Evolutionary conservation across 2,329 filamentous ascomycete genomes (phyloP).

Genomic region (Lecanicillium sp.): DNA sequence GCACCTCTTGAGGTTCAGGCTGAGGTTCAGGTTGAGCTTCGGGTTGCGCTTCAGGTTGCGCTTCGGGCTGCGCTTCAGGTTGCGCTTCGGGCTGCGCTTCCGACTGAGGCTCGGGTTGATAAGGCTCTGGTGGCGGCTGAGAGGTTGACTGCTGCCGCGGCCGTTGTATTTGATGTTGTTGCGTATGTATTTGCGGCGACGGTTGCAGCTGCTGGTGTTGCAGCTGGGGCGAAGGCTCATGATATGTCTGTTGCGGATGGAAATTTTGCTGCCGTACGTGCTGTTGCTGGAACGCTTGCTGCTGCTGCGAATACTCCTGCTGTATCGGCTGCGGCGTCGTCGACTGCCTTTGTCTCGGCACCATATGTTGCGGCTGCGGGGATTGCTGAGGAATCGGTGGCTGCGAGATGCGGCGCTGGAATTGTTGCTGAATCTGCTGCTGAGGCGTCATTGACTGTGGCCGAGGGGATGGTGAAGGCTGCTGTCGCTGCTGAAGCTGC

Average conservation of each 20-base stretch:
- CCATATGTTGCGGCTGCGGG: conserved; percentile 6
- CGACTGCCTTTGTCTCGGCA: conserved; percentile 4
- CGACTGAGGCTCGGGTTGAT: neutral
- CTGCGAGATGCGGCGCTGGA: conserved; percentile 7
- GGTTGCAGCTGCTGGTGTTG: conserved; percentile 3
- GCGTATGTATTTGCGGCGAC: conserved; percentile 2
- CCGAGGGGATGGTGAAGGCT: conserved; percentile 5
- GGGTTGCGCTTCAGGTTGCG: neutral
- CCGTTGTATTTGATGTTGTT: conserved; percentile 3
- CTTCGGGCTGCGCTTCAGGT: neutral
- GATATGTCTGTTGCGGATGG: conserved; percentile 10
- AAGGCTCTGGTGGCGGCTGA: conserved; percentile 2
- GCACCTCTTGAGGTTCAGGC: conserved; percentile 2
- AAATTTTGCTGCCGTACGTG: conserved; percentile 10
- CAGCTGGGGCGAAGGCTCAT: conserved; percentile 9
- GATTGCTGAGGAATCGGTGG: conserved; percentile 8
- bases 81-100: neutral
- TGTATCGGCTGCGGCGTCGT: conserved; percentile 5
- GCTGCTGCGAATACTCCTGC: conserved; percentile 12
- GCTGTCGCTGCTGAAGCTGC: conserved; percentile 5
- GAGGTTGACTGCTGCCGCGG: conserved; percentile 1
- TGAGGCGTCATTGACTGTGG: conserved; percentile 6
- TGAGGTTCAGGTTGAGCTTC: conserved; percentile 1
- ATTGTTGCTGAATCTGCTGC: conserved; percentile 10
- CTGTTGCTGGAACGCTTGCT: conserved; percentile 11